phyloP scores from a whole-genome alignment of 371 early-diverging fungal species.

The Saksenaea vasiformis region DNA sequence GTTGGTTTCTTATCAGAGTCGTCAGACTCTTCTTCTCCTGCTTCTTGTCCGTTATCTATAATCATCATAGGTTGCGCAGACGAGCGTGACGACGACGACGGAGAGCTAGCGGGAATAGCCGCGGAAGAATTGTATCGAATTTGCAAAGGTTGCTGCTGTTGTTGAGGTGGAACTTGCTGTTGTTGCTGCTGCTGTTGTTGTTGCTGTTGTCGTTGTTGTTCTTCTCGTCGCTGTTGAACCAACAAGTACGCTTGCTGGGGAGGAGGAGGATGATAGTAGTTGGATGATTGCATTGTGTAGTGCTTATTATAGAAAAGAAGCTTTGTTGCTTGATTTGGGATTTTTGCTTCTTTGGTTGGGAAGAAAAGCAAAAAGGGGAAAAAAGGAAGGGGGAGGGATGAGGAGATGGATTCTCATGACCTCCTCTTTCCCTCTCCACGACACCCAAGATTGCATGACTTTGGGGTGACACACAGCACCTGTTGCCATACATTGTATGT shows the following conservation, averaged over 20 bases:
- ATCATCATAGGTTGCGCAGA: neutral
- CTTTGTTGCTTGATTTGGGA: conserved; percentile 7
- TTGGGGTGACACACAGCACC: conserved; percentile 5
- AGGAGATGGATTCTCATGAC: conserved; percentile 3
- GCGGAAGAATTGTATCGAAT: conserved; percentile 4
- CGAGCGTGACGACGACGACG: conserved; percentile 7
- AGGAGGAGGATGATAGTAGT: conserved; percentile 7
- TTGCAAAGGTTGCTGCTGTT: conserved; percentile 11
- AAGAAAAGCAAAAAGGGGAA: conserved; percentile 3
- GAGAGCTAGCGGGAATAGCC: neutral
- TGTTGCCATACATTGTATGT: neutral
- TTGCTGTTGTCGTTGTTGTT: neutral
- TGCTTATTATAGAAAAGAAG: conserved; percentile 7
- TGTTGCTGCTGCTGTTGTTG: neutral
- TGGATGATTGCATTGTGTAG: conserved; percentile 7
- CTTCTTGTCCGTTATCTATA: conserved; percentile 3
- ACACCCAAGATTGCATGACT: conserved; percentile 3
- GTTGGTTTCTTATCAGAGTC: conserved; percentile 6
- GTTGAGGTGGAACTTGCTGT: neutral
- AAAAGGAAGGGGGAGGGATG: conserved; percentile 4
- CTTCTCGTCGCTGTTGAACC: neutral
- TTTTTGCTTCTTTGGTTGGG: conserved; percentile 7
- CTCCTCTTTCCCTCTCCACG: neutral
- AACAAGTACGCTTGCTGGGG: neutral
- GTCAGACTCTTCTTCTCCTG: neutral